Percentiles rank a stretch among this genome's conserved stretches.
These are phyloP conservation scores for Alternaria burnsii DNA, from an alignment of 2,329 filamentous ascomycete genomes.

Conservation along the genomic window DNA sequence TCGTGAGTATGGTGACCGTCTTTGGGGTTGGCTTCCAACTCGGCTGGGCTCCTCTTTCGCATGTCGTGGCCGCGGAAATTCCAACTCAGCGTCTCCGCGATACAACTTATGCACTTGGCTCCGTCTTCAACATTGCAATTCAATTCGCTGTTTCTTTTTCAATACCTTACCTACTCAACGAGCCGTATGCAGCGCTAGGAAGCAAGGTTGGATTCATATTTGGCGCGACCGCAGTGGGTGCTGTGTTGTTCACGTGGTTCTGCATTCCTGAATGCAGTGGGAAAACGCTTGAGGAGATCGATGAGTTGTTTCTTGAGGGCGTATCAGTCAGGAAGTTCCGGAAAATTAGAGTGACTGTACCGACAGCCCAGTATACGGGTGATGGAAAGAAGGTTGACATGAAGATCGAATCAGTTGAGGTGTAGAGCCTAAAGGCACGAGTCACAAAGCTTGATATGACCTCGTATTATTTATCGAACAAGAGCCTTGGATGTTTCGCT, in stretches of 20 bases:
- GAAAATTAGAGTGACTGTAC: not conserved
- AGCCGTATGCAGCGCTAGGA: not conserved
- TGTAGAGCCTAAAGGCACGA: not conserved
- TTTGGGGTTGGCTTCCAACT: not conserved
- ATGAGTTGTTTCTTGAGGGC: not conserved
- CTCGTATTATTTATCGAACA: too few species aligned
- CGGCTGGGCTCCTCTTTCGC: not conserved
- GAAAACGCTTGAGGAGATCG: not conserved
- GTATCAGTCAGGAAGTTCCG: not conserved
- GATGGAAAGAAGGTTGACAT: not conserved
- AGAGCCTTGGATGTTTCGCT: too few species aligned
- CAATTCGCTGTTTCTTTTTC: constrained; percentile 5
- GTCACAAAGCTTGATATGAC: not conserved
- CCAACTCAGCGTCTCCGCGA: not conserved
- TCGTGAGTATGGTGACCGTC: not conserved
- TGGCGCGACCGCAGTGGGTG: not conserved
- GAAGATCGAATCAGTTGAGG: not conserved
- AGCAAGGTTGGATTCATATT: not conserved
- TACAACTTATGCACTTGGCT: not conserved
- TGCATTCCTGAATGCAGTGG: not conserved
- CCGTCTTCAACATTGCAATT: not conserved
- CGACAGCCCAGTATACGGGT: not conserved
- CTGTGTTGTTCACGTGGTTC: not conserved
- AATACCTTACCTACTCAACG: not conserved
- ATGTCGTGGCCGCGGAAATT: not conserved